These are phyloP conservation scores for Fusarium cicatricum DNA, from an alignment of 2,329 filamentous ascomycete genomes.

Conservation along the genomic window DNA sequence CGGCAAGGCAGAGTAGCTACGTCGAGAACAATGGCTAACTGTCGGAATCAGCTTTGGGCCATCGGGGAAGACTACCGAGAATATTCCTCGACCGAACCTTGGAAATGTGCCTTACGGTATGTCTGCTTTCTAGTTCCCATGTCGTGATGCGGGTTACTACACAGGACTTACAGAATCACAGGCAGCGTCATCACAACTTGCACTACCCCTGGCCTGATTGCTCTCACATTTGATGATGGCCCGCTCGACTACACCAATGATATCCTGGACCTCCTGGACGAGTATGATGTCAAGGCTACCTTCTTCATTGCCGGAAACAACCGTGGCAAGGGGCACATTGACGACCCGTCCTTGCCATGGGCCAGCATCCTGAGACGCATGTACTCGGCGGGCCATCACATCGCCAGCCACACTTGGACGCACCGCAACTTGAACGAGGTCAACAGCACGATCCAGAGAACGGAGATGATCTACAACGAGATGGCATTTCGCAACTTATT, in stretches of 20 bases:
- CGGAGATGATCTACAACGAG: conserved; percentile 56
- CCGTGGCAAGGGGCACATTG: conserved; percentile 52
- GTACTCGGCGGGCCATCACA: conserved; percentile 54
- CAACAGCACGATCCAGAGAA: conserved; percentile 44
- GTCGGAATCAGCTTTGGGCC: conserved; percentile 43
- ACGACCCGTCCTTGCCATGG: conserved; percentile 47
- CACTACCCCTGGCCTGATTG: conserved; percentile 48
- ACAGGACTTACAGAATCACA: conserved; percentile 34
- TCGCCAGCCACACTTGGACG: conserved; percentile 58
- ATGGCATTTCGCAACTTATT: conserved; percentile 54
- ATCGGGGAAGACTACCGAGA: conserved; percentile 44
- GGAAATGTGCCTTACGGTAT: conserved; percentile 51
- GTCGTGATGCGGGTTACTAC: conserved; percentile 11
- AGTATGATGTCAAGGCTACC: conserved; percentile 47
- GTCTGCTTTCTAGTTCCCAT: conserved; percentile 11
- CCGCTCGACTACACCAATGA: conserved; percentile 53
- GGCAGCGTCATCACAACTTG: conserved; percentile 49
- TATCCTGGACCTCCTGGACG: conserved; percentile 51
- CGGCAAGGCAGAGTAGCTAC: neutral
- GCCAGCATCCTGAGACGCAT: conserved; percentile 51
- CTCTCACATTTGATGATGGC: conserved; percentile 59
- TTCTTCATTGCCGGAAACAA: conserved; percentile 56
- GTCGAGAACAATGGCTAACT: conserved; percentile 18
- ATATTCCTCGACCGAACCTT: conserved; percentile 42
- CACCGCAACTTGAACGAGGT: conserved; percentile 53